These are phyloP conservation scores for Penicillium digitatum DNA, from an alignment of 2,329 filamentous ascomycete species.

Conservation along the genomic window DNA sequence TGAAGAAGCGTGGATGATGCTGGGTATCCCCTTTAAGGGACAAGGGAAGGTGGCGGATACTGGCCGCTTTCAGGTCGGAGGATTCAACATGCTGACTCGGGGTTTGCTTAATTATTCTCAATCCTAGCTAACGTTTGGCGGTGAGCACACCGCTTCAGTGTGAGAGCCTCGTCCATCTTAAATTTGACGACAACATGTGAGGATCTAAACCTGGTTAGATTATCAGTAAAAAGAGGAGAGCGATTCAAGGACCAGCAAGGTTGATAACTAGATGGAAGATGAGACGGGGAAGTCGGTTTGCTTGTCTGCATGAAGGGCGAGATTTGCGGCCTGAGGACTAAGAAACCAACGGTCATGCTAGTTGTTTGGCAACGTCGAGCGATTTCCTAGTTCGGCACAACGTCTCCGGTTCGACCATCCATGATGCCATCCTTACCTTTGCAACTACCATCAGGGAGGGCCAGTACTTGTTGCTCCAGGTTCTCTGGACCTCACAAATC, in stretches of 20 bases:
- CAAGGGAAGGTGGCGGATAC: not conserved
- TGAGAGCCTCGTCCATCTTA: not conserved
- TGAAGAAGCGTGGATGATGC: not conserved
- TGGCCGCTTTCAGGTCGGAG: not conserved
- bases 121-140: not conserved
- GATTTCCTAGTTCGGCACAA: too few species aligned
- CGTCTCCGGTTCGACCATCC: too few species aligned
- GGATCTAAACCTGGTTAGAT: not conserved
- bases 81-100: not conserved
- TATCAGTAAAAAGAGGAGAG: not conserved
- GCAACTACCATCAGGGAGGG: too few species aligned
- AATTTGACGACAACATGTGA: not conserved
- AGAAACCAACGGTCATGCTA: too few species aligned
- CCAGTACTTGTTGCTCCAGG: too few species aligned
- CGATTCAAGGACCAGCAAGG: not conserved
- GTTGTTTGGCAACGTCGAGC: too few species aligned
- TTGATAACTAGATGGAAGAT: not conserved
- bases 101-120: not conserved
- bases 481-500: too few species aligned
- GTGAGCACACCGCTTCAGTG: not conserved
- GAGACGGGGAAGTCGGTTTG: not conserved
- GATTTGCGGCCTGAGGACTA: not conserved
- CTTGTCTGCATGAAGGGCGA: not conserved
- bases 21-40: not conserved
- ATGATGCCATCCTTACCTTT: too few species aligned